phyloP scores from a whole-genome alignment of 202 grass and related monocot species.

The Cymbopogon flexuosus region DNA sequence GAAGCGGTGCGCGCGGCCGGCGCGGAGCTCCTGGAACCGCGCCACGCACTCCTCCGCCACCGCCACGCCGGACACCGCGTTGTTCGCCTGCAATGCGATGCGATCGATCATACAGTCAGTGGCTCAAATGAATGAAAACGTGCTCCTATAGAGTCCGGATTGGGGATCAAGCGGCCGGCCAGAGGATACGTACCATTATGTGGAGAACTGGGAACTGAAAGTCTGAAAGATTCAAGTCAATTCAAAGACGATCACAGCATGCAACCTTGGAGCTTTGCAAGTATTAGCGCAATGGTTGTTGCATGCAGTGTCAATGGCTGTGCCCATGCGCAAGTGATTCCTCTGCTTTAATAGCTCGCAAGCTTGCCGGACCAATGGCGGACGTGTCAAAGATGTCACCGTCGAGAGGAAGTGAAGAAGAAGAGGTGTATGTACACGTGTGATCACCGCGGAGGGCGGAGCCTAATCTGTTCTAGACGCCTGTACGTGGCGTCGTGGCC shows the following conservation, averaged over 20 bases:
- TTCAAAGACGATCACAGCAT: neutral
- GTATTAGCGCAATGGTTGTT: too few species aligned
- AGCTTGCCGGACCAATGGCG: neutral
- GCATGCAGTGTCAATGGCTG: neutral
- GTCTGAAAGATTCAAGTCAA: neutral
- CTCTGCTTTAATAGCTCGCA: neutral
- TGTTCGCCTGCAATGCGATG: conserved; percentile 40
- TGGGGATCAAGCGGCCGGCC: neutral
- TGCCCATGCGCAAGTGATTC: neutral
- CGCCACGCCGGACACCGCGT: conserved; percentile 44
- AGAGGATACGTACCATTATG: neutral
- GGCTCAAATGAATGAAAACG: neutral
- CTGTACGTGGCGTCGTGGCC: neutral
- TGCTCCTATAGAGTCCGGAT: neutral
- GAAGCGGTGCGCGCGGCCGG: conserved; percentile 40
- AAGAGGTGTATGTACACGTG: neutral
- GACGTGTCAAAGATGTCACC: neutral
- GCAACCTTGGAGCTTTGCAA: neutral
- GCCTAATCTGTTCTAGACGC: neutral
- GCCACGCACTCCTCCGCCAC: conserved; percentile 44
- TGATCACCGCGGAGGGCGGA: neutral
- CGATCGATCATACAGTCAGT: neutral
- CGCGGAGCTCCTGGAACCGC: conserved; percentile 47
- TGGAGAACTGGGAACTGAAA: neutral
- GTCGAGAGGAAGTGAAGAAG: neutral